Evolutionary conservation across 2,329 filamentous ascomycete genomes (phyloP).

Genomic region (Colletotrichum sp.): DNA sequence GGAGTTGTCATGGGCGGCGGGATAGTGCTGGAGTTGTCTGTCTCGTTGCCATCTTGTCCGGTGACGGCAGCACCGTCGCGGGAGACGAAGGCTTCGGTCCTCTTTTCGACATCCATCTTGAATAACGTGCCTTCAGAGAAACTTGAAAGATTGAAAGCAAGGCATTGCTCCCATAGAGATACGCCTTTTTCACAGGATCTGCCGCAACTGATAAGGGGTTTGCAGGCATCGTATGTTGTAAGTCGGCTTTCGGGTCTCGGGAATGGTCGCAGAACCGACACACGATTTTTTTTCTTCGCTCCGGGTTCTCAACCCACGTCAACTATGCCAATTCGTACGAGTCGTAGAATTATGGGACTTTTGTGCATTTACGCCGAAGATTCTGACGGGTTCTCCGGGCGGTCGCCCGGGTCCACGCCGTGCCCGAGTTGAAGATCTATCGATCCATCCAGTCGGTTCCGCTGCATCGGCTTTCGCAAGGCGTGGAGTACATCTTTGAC

Average conservation of each 20-base stretch:
- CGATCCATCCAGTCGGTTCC: not conserved
- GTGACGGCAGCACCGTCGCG: not conserved
- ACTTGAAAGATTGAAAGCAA: not conserved
- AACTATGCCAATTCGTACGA: not conserved
- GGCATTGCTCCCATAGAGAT: not conserved
- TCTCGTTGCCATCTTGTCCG: not conserved
- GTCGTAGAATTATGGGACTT: not conserved
- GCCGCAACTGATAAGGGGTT: not conserved
- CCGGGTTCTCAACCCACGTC: not conserved
- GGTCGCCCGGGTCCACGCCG: not conserved
- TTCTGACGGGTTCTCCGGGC: not conserved
- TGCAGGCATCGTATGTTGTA: not conserved
- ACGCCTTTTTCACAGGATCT: not conserved
- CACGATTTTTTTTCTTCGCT: not conserved
- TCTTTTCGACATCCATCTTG: conserved; percentile 9
- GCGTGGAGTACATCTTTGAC: not conserved
- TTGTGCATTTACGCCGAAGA: not conserved
- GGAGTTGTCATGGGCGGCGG: not conserved
- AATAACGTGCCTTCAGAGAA: not conserved
- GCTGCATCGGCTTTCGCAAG: not conserved
- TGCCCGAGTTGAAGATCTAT: not conserved
- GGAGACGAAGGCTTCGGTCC: not conserved
- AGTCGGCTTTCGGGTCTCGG: conserved; percentile 15
- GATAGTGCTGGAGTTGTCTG: not conserved
- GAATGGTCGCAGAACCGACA: not conserved